Conservation (phyloP, 139 green algal species). For the Chlamydomonas sphaeroides region DNA sequence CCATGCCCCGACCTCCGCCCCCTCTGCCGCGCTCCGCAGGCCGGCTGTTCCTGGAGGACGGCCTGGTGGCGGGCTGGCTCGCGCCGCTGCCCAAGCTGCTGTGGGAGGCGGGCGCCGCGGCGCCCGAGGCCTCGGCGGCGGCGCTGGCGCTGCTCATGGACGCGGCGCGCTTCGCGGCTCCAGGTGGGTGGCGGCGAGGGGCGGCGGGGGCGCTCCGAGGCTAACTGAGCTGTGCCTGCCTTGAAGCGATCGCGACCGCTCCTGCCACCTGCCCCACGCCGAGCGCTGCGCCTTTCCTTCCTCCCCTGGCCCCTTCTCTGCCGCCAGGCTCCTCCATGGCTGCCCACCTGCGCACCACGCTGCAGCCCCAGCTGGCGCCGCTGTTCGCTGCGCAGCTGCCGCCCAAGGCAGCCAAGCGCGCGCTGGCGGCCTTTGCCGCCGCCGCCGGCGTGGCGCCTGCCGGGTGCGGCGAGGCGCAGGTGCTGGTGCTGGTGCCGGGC, state of each 20-base stretch:
- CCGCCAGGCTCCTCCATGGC: slow-evolving; percentile 35
- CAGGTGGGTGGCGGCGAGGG: not conserved
- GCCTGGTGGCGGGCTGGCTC: slow-evolving; percentile 48
- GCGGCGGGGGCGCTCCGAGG: too few species aligned
- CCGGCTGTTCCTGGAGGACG: slow-evolving; percentile 30
- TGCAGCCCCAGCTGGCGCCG: slow-evolving; percentile 58
- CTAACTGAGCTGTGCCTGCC: too few species aligned
- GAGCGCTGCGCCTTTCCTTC: too few species aligned
- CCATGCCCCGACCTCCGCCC: too few species aligned
- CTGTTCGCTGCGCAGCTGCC: slow-evolving; percentile 51
- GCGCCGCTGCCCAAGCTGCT: slow-evolving; percentile 56
- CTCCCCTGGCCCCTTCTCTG: too few species aligned
- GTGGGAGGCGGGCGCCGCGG: slow-evolving; percentile 51
- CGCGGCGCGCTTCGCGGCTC: slow-evolving; percentile 40
- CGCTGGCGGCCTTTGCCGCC: slow-evolving; percentile 20
- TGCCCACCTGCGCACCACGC: not conserved
- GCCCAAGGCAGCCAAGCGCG: slow-evolving; percentile 22
- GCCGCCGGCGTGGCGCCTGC: not conserved
- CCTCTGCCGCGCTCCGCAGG: slow-evolving; percentile 21
- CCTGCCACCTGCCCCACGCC: too few species aligned
- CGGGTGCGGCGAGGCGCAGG: not conserved
- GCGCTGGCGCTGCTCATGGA: slow-evolving; percentile 54
- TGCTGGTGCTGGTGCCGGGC: slow-evolving; percentile 36
- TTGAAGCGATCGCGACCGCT: too few species aligned
- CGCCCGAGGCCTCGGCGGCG: slow-evolving; percentile 34